A percentile compares a stretch with the other conserved stretches of the same genome.
These are phyloP conservation scores for Prototheca cutis DNA, from an alignment of 163 green algal species.

Conservation along the genomic window DNA sequence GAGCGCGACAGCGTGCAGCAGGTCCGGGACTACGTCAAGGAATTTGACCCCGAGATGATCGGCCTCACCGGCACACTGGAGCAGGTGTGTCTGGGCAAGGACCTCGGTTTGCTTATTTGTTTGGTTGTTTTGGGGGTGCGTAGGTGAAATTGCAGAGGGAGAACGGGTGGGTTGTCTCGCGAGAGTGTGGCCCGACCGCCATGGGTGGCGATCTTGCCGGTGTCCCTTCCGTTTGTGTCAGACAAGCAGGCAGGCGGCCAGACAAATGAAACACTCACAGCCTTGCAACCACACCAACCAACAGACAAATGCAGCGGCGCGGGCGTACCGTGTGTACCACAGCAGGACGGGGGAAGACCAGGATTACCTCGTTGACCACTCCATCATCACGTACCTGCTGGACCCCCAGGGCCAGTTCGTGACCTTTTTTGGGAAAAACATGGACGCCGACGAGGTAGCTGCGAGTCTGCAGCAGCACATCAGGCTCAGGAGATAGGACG, in stretches of 20 bases:
- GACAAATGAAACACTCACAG: too few relatives aligned
- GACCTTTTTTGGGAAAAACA: constrained; percentile 84
- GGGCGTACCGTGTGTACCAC: constrained; percentile 83
- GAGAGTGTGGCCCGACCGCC: too few relatives aligned
- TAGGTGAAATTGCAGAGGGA: too few relatives aligned
- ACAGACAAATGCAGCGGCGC: constrained; percentile 50
- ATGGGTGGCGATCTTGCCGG: too few relatives aligned
- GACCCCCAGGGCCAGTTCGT: constrained; percentile 89
- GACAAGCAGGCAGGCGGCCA: too few relatives aligned
- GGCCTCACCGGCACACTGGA: constrained; percentile 82
- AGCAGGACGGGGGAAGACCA: constrained; percentile 50
- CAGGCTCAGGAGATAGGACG: neutral
- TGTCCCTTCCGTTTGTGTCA: too few relatives aligned
- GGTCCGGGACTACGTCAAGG: constrained; percentile 75
- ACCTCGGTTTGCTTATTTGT: too few relatives aligned
- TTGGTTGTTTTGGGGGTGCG: too few relatives aligned
- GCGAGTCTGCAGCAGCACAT: constrained; percentile 17
- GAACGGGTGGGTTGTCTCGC: too few relatives aligned
- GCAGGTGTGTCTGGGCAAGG: constrained; percentile 17
- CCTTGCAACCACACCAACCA: too few relatives aligned
- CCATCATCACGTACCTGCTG: constrained; percentile 98
- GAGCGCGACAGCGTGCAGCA: constrained; percentile 68
- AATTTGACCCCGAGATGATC: constrained; percentile 92
- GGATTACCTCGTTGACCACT: constrained; percentile 72
- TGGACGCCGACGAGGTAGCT: constrained; percentile 21